phyloP scores from a whole-genome alignment of 2,329 filamentous ascomycete species.

The Eutypa lata region DNA sequence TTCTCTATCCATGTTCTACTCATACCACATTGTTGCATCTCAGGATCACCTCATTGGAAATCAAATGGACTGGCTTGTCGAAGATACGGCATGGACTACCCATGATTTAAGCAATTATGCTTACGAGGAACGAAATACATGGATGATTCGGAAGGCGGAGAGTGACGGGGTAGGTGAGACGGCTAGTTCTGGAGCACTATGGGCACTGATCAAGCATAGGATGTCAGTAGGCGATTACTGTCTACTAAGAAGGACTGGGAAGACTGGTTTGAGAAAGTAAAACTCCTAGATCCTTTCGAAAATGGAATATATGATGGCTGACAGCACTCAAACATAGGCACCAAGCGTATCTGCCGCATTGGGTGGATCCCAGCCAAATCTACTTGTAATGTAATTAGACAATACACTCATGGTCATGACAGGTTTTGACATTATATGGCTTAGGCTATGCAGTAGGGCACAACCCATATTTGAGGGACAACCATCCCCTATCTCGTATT shows the following conservation, averaged over 20 bases:
- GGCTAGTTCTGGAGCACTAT: neutral
- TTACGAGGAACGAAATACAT: constrained; percentile 4
- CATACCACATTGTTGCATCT: neutral
- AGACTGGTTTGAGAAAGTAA: constrained; percentile 8
- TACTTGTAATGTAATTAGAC: no score
- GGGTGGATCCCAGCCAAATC: no score
- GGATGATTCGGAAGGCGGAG: constrained; percentile 3
- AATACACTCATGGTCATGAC: no score
- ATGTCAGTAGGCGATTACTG: neutral
- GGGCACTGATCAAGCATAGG: constrained; percentile 3
- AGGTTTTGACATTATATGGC: no score
- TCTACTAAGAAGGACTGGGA: constrained; percentile 7
- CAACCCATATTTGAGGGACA: constrained; percentile 9
- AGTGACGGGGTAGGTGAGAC: constrained; percentile 2
- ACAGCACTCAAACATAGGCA: no score
- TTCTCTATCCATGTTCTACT: neutral
- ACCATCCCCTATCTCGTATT: constrained; percentile 9
- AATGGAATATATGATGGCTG: no score
- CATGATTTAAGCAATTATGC: constrained; percentile 6
- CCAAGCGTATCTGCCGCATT: no score
- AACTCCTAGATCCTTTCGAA: no score
- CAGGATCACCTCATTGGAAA: neutral
- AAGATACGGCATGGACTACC: constrained; percentile 5
- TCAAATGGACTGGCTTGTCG: constrained; percentile 12
- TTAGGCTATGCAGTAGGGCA: constrained; percentile 9